Conservation (phyloP, 495 filamentous ascomycete genomes). For the Barbatosphaeria neglecta region DNA sequence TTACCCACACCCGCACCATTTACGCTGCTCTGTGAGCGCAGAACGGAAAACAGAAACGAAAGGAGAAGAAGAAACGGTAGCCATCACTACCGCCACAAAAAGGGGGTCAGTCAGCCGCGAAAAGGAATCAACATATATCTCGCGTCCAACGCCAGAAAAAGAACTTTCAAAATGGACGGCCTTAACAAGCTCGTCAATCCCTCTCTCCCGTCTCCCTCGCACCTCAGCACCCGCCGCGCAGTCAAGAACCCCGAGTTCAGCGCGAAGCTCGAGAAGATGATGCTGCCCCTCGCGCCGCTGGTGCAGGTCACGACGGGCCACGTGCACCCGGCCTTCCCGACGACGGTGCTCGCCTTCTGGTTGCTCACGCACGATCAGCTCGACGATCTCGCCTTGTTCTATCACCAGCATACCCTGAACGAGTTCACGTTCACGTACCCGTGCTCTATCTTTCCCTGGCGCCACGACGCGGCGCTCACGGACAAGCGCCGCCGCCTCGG, state of each 20-base stretch:
- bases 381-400: constrained; percentile 61
- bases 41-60: too few relatives aligned
- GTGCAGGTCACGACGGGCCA: constrained; percentile 46
- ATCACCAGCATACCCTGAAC: constrained; percentile 57
- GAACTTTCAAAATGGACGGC: too few relatives aligned
- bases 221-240: constrained; percentile 18
- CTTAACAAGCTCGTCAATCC: too few relatives aligned
- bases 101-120: too few relatives aligned
- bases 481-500: constrained; percentile 53
- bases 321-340: constrained; percentile 55
- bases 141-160: too few relatives aligned
- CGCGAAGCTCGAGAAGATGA: constrained; percentile 32
- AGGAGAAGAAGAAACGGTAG: too few relatives aligned
- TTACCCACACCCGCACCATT: too few relatives aligned
- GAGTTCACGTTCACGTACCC: constrained; percentile 51
- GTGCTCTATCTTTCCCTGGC: constrained; percentile 30
- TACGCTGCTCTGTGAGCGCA: too few relatives aligned
- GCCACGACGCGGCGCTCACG: constrained; percentile 27
- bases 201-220: too few relatives aligned
- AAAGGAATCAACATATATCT: too few relatives aligned
- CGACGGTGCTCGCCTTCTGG: constrained; percentile 56
- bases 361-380: constrained; percentile 61
- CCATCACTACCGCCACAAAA: too few relatives aligned
- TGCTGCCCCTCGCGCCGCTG: constrained; percentile 43
- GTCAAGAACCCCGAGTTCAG: constrained; percentile 23